These are phyloP conservation scores for Sarcocystis neurona DNA, from an alignment of 169 alveolate species.

Conservation along the genomic window DNA sequence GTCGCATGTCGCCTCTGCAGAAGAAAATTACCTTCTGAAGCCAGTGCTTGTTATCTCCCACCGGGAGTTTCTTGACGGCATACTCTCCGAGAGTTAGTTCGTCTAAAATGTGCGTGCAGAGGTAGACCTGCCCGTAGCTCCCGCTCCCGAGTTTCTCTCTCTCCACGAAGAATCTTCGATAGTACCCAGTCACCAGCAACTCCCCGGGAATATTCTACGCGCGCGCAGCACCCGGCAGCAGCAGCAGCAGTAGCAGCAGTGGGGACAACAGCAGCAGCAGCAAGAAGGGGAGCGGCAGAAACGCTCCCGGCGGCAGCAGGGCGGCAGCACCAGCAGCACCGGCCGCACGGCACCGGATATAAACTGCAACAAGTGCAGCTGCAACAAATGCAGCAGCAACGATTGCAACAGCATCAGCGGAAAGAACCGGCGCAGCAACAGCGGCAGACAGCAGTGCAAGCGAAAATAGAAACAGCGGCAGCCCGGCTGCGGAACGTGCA, in stretches of 20 bases:
- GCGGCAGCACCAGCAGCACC: too few relatives aligned
- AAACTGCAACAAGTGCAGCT: too few relatives aligned
- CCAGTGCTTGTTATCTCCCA: constrained; percentile 79
- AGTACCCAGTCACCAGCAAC: constrained; percentile 80
- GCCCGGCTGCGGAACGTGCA: too few relatives aligned
- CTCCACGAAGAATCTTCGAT: constrained; percentile 77
- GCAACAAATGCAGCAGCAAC: too few relatives aligned
- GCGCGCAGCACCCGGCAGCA: not conserved
- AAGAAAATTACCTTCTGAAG: constrained; percentile 65
- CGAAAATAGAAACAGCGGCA: too few relatives aligned
- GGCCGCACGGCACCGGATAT: too few relatives aligned
- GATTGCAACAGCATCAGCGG: too few relatives aligned
- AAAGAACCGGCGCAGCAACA: too few relatives aligned
- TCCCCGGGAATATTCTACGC: constrained; percentile 73
- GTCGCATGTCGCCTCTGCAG: too few relatives aligned
- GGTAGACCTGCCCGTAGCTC: constrained; percentile 79
- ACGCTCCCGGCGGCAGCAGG: too few relatives aligned
- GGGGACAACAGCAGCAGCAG: not conserved
- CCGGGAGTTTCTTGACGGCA: constrained; percentile 83
- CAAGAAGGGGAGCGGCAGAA: not conserved
- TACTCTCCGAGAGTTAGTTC: constrained; percentile 76
- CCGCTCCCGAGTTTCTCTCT: constrained; percentile 79
- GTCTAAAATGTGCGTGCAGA: constrained; percentile 78
- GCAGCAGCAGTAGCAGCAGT: not conserved
- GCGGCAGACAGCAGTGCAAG: too few relatives aligned